Evolutionary conservation across 2,329 filamentous ascomycete species (phyloP).

Genomic region (Xylariaceae sp.): DNA sequence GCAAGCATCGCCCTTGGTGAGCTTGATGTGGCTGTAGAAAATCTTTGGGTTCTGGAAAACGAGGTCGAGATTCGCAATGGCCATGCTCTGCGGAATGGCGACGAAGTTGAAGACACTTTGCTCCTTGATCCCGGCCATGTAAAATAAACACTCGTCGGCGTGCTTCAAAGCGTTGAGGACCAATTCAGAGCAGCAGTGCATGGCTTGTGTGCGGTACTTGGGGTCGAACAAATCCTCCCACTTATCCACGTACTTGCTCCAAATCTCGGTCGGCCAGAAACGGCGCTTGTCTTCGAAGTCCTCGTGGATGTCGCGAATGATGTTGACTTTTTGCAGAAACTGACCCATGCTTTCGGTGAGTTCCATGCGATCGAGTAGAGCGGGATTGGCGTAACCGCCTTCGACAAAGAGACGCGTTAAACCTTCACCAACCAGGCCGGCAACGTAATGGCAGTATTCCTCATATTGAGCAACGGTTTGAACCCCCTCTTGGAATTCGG

Average conservation of each 20-base stretch:
- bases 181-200: constrained; percentile 91
- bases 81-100: constrained; percentile 95
- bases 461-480: constrained; percentile 87
- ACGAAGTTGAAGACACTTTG: constrained; percentile 99
- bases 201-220: constrained; percentile 69
- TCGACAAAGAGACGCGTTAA: constrained; percentile 86
- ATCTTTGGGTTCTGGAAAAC: constrained; percentile 89
- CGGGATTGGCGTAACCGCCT: constrained; percentile 79
- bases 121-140: constrained; percentile 89
- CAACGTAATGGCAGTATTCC: constrained; percentile 96
- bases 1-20: constrained; percentile 92
- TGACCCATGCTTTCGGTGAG: constrained; percentile 95
- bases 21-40: constrained; percentile 88
- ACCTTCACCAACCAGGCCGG: constrained; percentile 95
- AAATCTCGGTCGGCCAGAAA: constrained; percentile 96
- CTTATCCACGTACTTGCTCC: constrained; percentile 87
- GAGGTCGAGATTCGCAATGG: constrained; percentile 87
- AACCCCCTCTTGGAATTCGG: constrained; percentile 74
- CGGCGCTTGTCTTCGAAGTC: constrained; percentile 82
- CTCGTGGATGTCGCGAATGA: constrained; percentile 92
- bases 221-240: constrained; percentile 89
- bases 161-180: constrained; percentile 83
- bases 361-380: constrained; percentile 70
- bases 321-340: constrained; percentile 97
- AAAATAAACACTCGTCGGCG: constrained; percentile 92